A percentile compares a stretch with the other conserved stretches of the same genome.
Evolutionary conservation across 495 filamentous ascomycete species (phyloP).

Genomic region (Apodospora peruviana): DNA sequence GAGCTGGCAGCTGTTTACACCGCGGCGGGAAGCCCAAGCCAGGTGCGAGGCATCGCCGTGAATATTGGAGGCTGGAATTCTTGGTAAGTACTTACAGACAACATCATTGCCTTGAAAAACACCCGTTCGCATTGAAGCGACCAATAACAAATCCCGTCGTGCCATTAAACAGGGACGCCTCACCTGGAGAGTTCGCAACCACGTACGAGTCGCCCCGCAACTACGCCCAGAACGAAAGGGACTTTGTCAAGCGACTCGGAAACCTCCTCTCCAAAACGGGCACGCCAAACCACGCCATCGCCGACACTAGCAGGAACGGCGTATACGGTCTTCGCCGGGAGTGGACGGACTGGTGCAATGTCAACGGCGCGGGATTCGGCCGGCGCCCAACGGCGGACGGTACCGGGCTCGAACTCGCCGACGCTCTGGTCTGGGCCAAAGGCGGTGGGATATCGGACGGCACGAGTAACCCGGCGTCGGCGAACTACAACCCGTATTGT

Average conservation of each 20-base stretch:
- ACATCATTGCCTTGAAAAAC: too few relatives aligned
- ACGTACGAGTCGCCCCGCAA: constrained; percentile 25
- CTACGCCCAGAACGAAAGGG: constrained; percentile 50
- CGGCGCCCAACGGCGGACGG: constrained; percentile 44
- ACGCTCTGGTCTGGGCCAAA: constrained; percentile 67
- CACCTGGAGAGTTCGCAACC: constrained; percentile 52
- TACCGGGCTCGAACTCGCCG: constrained; percentile 46
- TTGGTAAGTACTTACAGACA: too few relatives aligned
- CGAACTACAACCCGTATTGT: constrained; percentile 54
- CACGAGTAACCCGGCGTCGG: constrained; percentile 45
- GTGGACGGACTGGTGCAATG: constrained; percentile 68
- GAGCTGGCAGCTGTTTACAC: neutral
- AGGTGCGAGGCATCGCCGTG: neutral
- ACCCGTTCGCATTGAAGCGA: too few relatives aligned
- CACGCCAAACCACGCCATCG: constrained; percentile 51
- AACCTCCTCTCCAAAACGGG: constrained; percentile 45
- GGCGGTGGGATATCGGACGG: constrained; percentile 62
- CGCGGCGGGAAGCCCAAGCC: too few relatives aligned
- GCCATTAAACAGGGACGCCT: too few relatives aligned
- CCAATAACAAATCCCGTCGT: too few relatives aligned
- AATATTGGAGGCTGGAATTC: constrained; percentile 6
- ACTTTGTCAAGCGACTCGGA: constrained; percentile 52
- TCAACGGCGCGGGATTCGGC: constrained; percentile 57
- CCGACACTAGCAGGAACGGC: constrained; percentile 47
- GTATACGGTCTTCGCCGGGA: constrained; percentile 50